A percentile compares a stretch with the other conserved stretches of the same genome.
These are phyloP conservation scores for Hypoxylon sp. DNA, from an alignment of 2,329 filamentous ascomycete species.

Conservation along the genomic window DNA sequence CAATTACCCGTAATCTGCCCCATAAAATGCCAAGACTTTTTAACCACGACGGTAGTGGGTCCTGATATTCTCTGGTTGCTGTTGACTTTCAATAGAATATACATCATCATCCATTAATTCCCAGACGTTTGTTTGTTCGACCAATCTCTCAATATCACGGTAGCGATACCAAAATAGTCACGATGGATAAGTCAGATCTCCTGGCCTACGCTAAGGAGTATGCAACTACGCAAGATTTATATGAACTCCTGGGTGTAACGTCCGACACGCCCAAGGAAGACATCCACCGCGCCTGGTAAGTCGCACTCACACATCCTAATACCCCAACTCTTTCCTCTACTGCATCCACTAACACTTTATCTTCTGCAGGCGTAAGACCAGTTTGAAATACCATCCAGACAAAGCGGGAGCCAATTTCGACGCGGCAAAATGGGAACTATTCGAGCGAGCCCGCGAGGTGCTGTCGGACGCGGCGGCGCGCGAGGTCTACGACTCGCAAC, in stretches of 20 bases:
- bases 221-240: conserved; percentile 80
- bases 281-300: conserved; percentile 81
- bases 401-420: conserved; percentile 84
- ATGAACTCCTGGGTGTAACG: conserved; percentile 79
- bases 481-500: conserved; percentile 81
- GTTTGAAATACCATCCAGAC: conserved; percentile 94
- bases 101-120: background rate
- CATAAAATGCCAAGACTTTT: background rate
- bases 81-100: conserved; percentile 14
- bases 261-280: conserved; percentile 77
- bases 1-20: background rate
- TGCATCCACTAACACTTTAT: conserved; percentile 4
- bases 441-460: conserved; percentile 89
- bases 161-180: conserved; percentile 2
- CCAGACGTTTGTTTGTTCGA: background rate
- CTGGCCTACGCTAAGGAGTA: conserved; percentile 70
- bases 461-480: conserved; percentile 80
- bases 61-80: conserved; percentile 5
- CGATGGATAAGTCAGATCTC: conserved; percentile 62
- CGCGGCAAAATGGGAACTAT: conserved; percentile 84
- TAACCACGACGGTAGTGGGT: background rate
- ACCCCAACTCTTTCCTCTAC: background rate
- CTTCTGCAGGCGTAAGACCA: conserved; percentile 69
- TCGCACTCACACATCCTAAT: background rate
- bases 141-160: background rate